phyloP scores from a whole-genome alignment of 441 rosid genomes.

The Populus trichocarpa region DNA sequence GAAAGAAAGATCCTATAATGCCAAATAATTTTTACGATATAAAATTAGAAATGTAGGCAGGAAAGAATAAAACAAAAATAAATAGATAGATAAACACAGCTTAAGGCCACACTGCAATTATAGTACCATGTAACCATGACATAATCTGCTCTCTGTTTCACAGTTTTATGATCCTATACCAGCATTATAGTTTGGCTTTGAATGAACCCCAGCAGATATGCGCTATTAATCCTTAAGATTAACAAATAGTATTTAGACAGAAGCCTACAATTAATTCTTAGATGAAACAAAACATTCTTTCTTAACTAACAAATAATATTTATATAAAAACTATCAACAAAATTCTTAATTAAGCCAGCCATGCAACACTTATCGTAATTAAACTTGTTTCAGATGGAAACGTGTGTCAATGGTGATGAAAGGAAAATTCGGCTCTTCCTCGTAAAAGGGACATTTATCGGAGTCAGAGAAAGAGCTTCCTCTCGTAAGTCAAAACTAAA shows the following conservation, averaged over 20 bases:
- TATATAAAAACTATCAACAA: neutral
- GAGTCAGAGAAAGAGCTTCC: neutral
- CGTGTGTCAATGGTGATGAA: neutral
- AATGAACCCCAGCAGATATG: neutral
- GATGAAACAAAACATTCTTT: neutral
- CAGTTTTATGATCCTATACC: neutral
- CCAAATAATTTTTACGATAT: neutral
- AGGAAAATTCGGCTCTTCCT: neutral
- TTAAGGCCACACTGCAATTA: neutral
- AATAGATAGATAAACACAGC: neutral
- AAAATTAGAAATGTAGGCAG: neutral
- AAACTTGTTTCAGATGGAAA: neutral
- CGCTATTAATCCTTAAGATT: neutral
- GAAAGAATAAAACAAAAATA: neutral
- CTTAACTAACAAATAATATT: neutral
- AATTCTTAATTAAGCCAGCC: neutral
- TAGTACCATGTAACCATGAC: neutral
- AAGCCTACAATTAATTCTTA: neutral
- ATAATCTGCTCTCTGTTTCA: neutral
- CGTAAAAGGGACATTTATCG: neutral
- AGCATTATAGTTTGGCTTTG: neutral
- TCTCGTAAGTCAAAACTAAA: neutral
- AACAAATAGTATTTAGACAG: neutral
- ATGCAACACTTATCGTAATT: neutral
- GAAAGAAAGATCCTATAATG: constrained; percentile 6